Evolutionary conservation across 345 rosid species (phyloP).

Genomic region (Hibiscus mutabilis): DNA sequence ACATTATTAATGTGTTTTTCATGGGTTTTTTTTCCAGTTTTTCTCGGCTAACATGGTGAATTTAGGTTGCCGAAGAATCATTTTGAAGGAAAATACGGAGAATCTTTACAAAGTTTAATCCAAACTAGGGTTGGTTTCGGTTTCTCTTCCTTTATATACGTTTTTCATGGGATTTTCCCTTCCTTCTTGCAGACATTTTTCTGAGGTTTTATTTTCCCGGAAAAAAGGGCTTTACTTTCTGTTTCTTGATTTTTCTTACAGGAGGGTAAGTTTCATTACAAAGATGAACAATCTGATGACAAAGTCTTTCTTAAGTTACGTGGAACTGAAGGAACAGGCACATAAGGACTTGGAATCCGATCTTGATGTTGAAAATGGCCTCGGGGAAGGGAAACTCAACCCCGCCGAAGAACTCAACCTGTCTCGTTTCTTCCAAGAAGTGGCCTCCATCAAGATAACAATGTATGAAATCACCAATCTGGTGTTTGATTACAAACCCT

Average conservation of each 20-base stretch:
- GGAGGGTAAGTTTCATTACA: constrained; percentile 32
- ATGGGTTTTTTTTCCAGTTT: background rate
- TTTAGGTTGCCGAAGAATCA: no score
- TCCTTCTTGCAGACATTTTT: background rate
- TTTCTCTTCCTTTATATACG: no score
- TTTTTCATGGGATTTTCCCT: background rate
- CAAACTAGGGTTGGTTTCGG: no score
- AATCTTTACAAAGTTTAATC: no score
- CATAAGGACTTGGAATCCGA: constrained; percentile 42
- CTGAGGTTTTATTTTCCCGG: background rate
- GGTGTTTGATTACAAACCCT: constrained; percentile 61
- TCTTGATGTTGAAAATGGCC: constrained; percentile 46
- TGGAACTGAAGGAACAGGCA: constrained; percentile 68
- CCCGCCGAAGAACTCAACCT: constrained; percentile 49
- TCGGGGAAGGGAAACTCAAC: constrained; percentile 25
- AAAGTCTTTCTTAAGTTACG: constrained; percentile 76
- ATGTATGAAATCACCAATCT: constrained; percentile 78
- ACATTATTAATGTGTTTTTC: no score
- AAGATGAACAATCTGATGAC: constrained; percentile 92
- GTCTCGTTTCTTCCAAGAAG: constrained; percentile 55
- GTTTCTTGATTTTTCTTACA: constrained; percentile 10
- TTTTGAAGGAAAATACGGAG: no score
- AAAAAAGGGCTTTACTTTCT: background rate
- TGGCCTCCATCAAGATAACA: constrained; percentile 41
- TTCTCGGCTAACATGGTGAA: background rate